Evolutionary conservation across 306 rosid genomes (phyloP), one percentile per base, ranked within the genome.

Genomic region (Begonia loranthoides): DNA sequence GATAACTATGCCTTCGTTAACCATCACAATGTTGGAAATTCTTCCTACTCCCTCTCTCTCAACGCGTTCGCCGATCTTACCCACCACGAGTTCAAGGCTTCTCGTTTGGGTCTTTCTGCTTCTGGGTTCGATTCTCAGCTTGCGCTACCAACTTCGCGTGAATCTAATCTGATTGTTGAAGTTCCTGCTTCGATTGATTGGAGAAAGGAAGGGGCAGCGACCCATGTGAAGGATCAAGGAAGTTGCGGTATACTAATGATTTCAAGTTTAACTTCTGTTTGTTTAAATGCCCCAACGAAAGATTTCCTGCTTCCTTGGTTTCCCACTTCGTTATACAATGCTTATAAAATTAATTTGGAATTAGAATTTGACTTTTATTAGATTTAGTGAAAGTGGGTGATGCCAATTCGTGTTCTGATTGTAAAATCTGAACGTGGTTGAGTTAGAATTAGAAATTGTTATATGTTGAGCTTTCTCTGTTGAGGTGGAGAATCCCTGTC

Each of bases 41-140:
- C 81, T 5, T 63, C 67, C 57, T 79, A 67, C 46, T 64, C 79
- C 38, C 94, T 85, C 28, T 82, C 87, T 36, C 81, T 89, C 49
- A 89, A 89, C 72, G 76, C 83, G 36, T 82, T 77, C 24, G 84
- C 97, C 13, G 95, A 85, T 82, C 90, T 89, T 55, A 74, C 87
- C 17, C 81, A 78, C 74, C 81, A 70, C 24, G 95, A 89, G 71
- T 89, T 89, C 76, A 82, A 70, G 67, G 57, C 72, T 73, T 70
- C 85, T 68, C 97, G 85, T 24, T 74, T 85, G 36, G 90, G 95
- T 13, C 58, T 82, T 12, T 69, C 89, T 15, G 58, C 84, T 33
- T 47, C 75, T 10, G 51, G 73, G 47, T 69, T 63, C 41, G 51
- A 55, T 48, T 60, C 75, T 51, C 45, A 49, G 45, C 62, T 33